Evolutionary conservation across 306 rosid species (phyloP).

Genomic region (Sicyos edulis): DNA sequence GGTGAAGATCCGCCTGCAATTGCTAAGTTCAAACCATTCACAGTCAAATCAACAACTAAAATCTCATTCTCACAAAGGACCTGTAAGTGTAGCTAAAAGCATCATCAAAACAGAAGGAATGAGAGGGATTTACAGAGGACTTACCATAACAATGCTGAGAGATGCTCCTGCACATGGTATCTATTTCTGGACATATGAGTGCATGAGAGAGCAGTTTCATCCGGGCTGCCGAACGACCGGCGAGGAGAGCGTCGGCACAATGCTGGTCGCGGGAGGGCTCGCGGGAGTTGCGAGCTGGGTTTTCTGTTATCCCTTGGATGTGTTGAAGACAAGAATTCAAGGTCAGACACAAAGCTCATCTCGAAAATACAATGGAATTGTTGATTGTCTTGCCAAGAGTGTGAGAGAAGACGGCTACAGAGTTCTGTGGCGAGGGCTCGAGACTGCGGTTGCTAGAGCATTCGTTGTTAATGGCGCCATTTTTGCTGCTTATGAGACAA

Average conservation of each 20-base stretch:
- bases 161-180: slow-evolving; percentile 68
- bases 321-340: slow-evolving; percentile 70
- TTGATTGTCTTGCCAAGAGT: slow-evolving; percentile 63
- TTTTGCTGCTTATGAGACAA: slow-evolving; percentile 58
- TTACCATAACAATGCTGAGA: slow-evolving; percentile 52
- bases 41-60: slow-evolving; percentile 32
- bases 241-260: slow-evolving; percentile 55
- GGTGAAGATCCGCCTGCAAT: slow-evolving; percentile 65
- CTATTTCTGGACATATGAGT: slow-evolving; percentile 86
- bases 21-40: slow-evolving; percentile 29
- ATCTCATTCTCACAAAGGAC: slow-evolving; percentile 34
- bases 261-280: slow-evolving; percentile 69
- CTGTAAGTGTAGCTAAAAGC: slow-evolving; percentile 35
- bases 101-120: slow-evolving; percentile 59
- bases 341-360: slow-evolving; percentile 13
- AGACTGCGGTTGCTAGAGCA: slow-evolving; percentile 71
- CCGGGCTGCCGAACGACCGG: slow-evolving; percentile 72
- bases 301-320: slow-evolving; percentile 74
- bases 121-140: slow-evolving; percentile 61
- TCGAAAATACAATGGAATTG: slow-evolving; percentile 48
- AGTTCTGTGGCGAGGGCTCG: slow-evolving; percentile 71
- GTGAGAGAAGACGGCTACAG: slow-evolving; percentile 49
- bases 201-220: slow-evolving; percentile 65
- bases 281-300: slow-evolving; percentile 85
- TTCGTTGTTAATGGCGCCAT: slow-evolving; percentile 80